Base-by-base conservation (phyloP, 2,329 filamentous ascomycete species). In the Tolypocladium ovalisporum region DNA sequence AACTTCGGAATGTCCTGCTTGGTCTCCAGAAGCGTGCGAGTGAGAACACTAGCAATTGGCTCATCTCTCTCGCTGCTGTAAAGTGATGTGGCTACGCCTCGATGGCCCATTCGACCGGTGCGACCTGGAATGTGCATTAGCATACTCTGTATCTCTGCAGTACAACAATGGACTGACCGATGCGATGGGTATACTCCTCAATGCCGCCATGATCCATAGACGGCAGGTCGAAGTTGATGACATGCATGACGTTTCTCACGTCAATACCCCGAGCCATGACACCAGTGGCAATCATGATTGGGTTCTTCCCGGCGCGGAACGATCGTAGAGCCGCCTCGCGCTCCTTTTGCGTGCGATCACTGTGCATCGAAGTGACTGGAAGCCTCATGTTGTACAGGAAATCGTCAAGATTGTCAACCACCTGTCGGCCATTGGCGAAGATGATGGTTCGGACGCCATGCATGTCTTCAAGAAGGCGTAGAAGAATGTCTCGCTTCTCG, bases 211-310 rank as follows among this genome's bases (percentile, higher is more conserved):
- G 81, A 1, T 84, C 76, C 49, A 78, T 73, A 6, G 79, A 84
- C 0, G 93, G 93, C 1, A 97, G 76, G 60, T 97, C 92, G 64
- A 86, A 97, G 74, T 99, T 97, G 79, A 99, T 87, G 59, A 99
- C 88, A 62, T 96, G 90, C 76, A 86, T 84, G 7, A 97, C 87
- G 62, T 94, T 90, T 58, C 83, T 83, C 39, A 97, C 87, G 64
- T 97, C 92, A 37, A 97, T 85, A 8, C 94, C 94, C 64, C 94
- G 90, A 67, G 90, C 89, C 55, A 88, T 86, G 55, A 99, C 83
- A 53, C 89, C 90, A 27, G 93, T 97, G 13, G 93, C 85, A 59
- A 97, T 83, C 58, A 99, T 72, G 57, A 99, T 88, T 0, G 93
- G 92, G 12, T 81, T 79, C 36, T 80, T 81, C 1, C 89, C 93